Evolutionary conservation across 768 basidiomycete species (phyloP), one percentile per base, ranked within the genome.

Genomic region (Suillus subalutaceus): DNA sequence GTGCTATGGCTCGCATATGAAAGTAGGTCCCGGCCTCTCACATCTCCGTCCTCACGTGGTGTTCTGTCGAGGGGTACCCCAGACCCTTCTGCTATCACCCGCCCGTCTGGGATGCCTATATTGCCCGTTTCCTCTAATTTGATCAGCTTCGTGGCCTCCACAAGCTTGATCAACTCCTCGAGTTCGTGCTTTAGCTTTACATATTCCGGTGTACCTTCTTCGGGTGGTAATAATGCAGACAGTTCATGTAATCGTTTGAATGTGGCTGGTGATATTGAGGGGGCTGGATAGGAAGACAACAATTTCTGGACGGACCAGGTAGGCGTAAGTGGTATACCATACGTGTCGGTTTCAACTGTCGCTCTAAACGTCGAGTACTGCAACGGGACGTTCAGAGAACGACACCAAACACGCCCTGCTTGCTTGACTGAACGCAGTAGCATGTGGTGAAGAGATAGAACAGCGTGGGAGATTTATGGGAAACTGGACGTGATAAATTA

Each of bases 241-340:
- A 93, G 83, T 46, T 88, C 79, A 71, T 94, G 88, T 4, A 94
- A 83, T 58, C 82, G 88, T 43, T 80, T 81, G 63, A 95, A 79
- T 1, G 87, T 90, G 30, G 77, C 70, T 8, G 86, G 72, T 8
- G 87, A 81, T 58, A 94, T 80, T 2, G 79, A 80, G 20, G 92
- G 92, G 15, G 82, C 84, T 3, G 91, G 88, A 72, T 93, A 94
- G 6, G 92, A 93, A 7, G 90, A 89, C 7, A 94, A 78, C 10
- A 94, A 83, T 58, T 89, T 79, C 70, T 88, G 83, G 57, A 95
- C 89, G 63, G 93, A 94, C 93, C 93, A 94, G 0, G 90, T 89
- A 26, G 93, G 89, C 55, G 78, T 75, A 0, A 81, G 65, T 6
- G 93, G 93, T 64, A 94, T 86, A 20, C 88, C 89, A 64, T 79